phyloP scores from a whole-genome alignment of 202 grass and related monocot species.

The Schoenoplectus triqueter region DNA sequence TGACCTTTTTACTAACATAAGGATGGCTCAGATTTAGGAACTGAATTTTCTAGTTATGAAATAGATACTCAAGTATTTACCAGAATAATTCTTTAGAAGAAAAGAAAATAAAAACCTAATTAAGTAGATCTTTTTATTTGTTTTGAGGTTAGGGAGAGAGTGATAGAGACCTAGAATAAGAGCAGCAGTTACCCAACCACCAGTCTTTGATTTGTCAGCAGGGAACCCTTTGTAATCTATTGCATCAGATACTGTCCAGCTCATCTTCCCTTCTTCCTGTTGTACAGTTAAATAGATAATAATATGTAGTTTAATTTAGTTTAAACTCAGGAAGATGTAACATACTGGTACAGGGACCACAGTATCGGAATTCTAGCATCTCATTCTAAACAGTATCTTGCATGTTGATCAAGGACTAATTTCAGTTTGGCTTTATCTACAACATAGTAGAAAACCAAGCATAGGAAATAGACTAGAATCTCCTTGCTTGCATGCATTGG shows the following conservation, averaged over 20 bases:
- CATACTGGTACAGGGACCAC: not conserved
- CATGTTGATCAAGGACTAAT: not conserved
- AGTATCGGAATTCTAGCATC: not conserved
- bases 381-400: not conserved
- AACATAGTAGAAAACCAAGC: not conserved
- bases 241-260: slow-evolving; percentile 53
- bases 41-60: not conserved
- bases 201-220: slow-evolving; percentile 62
- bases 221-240: slow-evolving; percentile 73
- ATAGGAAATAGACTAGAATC: not conserved
- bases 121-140: not conserved
- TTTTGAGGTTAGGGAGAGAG: not conserved
- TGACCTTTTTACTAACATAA: not conserved
- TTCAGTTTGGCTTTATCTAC: not conserved
- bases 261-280: slow-evolving; percentile 49
- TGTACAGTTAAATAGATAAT: not conserved
- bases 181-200: slow-evolving; percentile 75
- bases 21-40: slow-evolving; percentile 2
- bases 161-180: slow-evolving; percentile 53
- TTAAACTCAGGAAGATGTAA: not conserved
- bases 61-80: not conserved
- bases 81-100: not conserved
- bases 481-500: not conserved
- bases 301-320: not conserved
- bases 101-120: not conserved